Conservation (phyloP, 2,329 filamentous ascomycete species). For the Proliferodiscus dingleyae region DNA sequence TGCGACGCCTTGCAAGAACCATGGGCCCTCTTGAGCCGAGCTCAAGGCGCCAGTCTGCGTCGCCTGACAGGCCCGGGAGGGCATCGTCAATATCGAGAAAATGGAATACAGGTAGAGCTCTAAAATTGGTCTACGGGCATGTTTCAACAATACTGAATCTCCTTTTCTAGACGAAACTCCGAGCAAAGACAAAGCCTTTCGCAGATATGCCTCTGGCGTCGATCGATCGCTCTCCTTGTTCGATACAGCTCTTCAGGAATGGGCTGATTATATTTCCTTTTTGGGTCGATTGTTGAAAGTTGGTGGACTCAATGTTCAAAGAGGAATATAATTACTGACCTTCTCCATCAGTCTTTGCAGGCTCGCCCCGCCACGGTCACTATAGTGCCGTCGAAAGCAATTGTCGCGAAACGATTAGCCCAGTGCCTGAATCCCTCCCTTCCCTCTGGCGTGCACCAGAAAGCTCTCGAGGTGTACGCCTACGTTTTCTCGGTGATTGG, state of each 20-base stretch:
- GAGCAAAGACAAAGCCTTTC: conserved; percentile 64
- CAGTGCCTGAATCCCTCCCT: conserved; percentile 93
- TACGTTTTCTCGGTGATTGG: conserved; percentile 86
- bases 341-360: conserved; percentile 68
- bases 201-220: conserved; percentile 83
- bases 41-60: conserved; percentile 54
- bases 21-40: conserved; percentile 61
- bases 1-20: conserved; percentile 27
- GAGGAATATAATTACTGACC: conserved; percentile 23
- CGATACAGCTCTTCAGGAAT: conserved; percentile 92
- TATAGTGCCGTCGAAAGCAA: conserved; percentile 73
- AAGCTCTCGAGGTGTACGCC: conserved; percentile 87
- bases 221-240: conserved; percentile 85
- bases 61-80: conserved; percentile 80
- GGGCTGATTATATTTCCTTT: conserved; percentile 99
- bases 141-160: background rate
- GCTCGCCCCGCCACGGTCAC: conserved; percentile 68
- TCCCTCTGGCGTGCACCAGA: conserved; percentile 95
- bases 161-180: conserved; percentile 45
- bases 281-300: conserved; percentile 87
- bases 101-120: conserved; percentile 67
- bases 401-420: conserved; percentile 83
- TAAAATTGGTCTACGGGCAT: background rate
- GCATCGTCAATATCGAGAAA: conserved; percentile 70
- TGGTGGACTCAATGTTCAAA: conserved; percentile 20